Percentiles rank a stretch among this genome's conserved stretches.
Evolutionary conservation across 2,329 filamentous ascomycete species (phyloP).

Genomic region (Aspergillus sp.): DNA sequence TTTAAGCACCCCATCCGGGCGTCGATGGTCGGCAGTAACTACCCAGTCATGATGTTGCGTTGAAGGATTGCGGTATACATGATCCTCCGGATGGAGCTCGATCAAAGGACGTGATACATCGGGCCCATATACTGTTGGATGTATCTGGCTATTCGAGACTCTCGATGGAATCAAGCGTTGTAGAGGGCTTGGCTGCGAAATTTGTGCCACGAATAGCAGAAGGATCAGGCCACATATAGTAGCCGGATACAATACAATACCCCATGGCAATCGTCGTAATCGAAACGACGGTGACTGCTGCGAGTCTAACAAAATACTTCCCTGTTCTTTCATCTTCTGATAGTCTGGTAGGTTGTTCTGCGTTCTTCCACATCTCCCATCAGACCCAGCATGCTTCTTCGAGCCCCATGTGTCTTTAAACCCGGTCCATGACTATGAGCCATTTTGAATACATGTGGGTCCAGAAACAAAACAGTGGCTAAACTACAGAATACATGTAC

Average conservation of each 20-base stretch:
- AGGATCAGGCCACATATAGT: constrained; percentile 19
- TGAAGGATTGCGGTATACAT: constrained; percentile 39
- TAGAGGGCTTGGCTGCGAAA: background rate
- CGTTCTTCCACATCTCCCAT: background rate
- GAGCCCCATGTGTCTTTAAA: background rate
- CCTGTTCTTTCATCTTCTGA: background rate
- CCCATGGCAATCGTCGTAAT: background rate
- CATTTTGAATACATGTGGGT: background rate
- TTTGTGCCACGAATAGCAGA: constrained; percentile 19
- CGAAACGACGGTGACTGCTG: background rate
- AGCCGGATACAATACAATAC: constrained; percentile 19
- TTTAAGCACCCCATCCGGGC: constrained; percentile 56
- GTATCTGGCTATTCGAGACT: background rate
- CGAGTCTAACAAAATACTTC: background rate
- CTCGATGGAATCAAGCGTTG: background rate
- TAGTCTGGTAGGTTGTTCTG: background rate
- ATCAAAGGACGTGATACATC: constrained; percentile 24
- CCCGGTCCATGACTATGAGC: background rate
- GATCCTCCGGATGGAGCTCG: constrained; percentile 47
- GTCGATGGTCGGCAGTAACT: constrained; percentile 41
- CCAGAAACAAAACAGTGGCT: background rate
- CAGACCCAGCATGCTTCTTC: background rate
- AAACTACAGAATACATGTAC: background rate
- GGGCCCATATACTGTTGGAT: background rate
- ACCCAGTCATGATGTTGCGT: constrained; percentile 45